A percentile compares a stretch with the other conserved stretches of the same genome.
phyloP scores from a whole-genome alignment of 331 rosid species.

The Malus hybrid region DNA sequence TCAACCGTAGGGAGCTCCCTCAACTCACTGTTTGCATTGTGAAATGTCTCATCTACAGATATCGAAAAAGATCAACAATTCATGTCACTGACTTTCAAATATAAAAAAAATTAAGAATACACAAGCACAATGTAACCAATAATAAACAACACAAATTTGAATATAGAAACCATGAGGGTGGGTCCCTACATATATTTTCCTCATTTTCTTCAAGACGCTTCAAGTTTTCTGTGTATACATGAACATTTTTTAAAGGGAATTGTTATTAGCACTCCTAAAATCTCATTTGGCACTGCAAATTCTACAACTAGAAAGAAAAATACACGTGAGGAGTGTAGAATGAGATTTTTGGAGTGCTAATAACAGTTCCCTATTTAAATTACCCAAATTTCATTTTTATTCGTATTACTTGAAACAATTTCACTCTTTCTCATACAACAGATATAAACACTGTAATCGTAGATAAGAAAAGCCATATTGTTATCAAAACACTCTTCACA shows the following conservation, averaged over 20 bases:
- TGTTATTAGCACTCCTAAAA: too few species aligned
- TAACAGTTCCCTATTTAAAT: too few species aligned
- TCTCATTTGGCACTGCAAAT: too few species aligned
- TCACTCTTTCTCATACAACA: not conserved
- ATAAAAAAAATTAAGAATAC: not conserved
- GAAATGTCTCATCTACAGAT: slow-evolving; percentile 65
- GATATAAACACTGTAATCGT: not conserved
- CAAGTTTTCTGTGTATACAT: not conserved
- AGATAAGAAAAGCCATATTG: not conserved
- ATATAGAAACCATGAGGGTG: not conserved
- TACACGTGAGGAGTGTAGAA: too few species aligned
- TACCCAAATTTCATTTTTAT: not conserved
- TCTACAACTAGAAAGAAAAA: too few species aligned
- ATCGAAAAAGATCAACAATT: not conserved
- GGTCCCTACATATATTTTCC: not conserved
- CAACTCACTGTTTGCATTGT: slow-evolving; percentile 60
- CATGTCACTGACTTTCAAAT: not conserved
- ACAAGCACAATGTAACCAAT: not conserved
- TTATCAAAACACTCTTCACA: not conserved
- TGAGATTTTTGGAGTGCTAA: too few species aligned
- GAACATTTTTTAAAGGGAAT: not conserved
- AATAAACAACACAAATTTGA: not conserved
- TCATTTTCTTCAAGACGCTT: not conserved
- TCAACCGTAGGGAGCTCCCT: slow-evolving; percentile 86
- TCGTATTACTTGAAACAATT: not conserved